Evolutionary conservation across 176 grass and related monocot genomes (phyloP).

Genomic region (Elymus sibiricus): DNA sequence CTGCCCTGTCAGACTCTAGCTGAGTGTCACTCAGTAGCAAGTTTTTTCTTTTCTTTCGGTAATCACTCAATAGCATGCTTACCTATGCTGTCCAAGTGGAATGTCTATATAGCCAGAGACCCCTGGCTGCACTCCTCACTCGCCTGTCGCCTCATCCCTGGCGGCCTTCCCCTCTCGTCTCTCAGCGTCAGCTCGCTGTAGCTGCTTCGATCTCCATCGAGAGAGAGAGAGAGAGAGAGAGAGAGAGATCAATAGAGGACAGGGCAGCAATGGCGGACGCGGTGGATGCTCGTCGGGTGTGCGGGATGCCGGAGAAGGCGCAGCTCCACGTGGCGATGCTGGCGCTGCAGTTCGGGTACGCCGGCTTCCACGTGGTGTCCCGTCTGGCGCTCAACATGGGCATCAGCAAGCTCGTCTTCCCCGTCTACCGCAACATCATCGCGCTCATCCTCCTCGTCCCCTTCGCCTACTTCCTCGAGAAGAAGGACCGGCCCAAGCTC

Average conservation of each 20-base stretch:
- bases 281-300: conserved; percentile 49
- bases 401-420: conserved; percentile 97
- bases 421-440: conserved; percentile 98
- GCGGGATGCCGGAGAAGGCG: conserved; percentile 87
- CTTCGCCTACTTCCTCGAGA: conserved; percentile 94
- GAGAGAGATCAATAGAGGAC: background rate
- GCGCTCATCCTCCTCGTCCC: conserved; percentile 85
- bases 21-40: too few species aligned
- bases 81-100: background rate
- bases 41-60: too few species aligned
- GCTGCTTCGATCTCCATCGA: background rate
- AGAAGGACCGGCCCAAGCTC: conserved; percentile 84
- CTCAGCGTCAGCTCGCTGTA: background rate
- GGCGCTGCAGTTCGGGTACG: conserved; percentile 91
- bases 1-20: too few species aligned
- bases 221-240: too few species aligned
- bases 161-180: background rate
- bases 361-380: conserved; percentile 92
- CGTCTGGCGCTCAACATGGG: conserved; percentile 94
- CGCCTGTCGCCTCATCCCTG: background rate
- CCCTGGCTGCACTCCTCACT: background rate
- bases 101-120: conserved; percentile 42
- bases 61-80: too few species aligned
- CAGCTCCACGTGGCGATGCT: conserved; percentile 98
- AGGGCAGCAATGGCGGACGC: conserved; percentile 55